These are phyloP conservation scores for Suillus brevipes DNA, from an alignment of 768 basidiomycete species.

Conservation along the genomic window DNA sequence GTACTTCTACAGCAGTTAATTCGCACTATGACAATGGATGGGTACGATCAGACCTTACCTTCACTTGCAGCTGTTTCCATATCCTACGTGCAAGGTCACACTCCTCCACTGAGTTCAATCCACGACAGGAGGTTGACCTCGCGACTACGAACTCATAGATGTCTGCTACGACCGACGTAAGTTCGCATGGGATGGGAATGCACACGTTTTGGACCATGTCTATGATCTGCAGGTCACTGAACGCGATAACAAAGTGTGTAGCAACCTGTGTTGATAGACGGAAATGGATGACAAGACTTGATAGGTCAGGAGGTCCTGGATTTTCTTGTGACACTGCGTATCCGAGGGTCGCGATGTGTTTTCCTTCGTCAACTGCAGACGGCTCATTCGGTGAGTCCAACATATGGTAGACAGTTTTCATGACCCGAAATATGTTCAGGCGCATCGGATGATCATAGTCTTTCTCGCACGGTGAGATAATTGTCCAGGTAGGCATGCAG, in stretches of 20 bases:
- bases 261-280: background rate
- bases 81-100: background rate
- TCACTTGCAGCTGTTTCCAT: background rate
- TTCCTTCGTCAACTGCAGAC: background rate
- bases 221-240: background rate
- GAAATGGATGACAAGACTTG: background rate
- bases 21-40: background rate
- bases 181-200: background rate
- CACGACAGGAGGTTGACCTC: background rate
- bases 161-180: background rate
- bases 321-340: background rate
- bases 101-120: background rate
- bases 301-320: background rate
- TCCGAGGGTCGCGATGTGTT: background rate
- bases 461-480: background rate
- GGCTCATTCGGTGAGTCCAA: background rate
- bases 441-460: conserved; percentile 1
- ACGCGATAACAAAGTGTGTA: background rate
- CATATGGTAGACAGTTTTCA: background rate
- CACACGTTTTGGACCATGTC: background rate
- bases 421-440: background rate
- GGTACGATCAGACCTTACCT: background rate
- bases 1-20: background rate
- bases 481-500: conserved; percentile 2
- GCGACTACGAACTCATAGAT: background rate